phyloP scores from a whole-genome alignment of 257 asterid species.

The Primulina tabacum region DNA sequence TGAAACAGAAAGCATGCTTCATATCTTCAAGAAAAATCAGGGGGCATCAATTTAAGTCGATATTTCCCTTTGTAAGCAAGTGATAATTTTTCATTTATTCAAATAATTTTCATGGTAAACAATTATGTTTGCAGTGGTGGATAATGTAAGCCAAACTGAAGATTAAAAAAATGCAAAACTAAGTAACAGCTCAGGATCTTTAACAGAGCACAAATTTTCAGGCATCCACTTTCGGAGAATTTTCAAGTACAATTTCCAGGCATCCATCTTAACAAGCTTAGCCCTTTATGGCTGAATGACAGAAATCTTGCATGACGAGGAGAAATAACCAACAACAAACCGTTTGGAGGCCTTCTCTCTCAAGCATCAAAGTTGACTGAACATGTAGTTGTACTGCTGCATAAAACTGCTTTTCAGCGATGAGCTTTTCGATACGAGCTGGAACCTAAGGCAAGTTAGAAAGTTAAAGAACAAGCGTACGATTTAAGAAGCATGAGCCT shows the following conservation, averaged over 20 bases:
- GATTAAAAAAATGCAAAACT: not conserved
- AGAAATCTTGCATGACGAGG: conserved; percentile 11
- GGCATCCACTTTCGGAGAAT: too few relatives aligned
- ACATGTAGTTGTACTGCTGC: conserved; percentile 95
- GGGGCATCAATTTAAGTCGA: conserved; percentile 4
- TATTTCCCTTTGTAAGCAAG: conserved; percentile 16
- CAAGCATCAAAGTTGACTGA: conserved; percentile 91
- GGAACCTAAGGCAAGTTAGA: conserved; percentile 65
- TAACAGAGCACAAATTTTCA: too few relatives aligned
- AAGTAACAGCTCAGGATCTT: too few relatives aligned
- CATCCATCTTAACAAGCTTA: too few relatives aligned
- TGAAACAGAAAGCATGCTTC: conserved; percentile 2
- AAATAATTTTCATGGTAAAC: conserved; percentile 16
- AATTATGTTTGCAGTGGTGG: conserved; percentile 2
- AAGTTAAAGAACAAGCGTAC: conserved; percentile 23
- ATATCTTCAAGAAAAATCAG: conserved; percentile 14
- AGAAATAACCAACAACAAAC: conserved; percentile 45
- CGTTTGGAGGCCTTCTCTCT: conserved; percentile 97
- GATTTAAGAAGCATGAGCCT: conserved; percentile 18
- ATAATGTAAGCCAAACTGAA: conserved; percentile 10
- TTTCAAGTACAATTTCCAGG: too few relatives aligned
- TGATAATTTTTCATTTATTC: not conserved
- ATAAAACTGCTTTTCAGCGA: conserved; percentile 86
- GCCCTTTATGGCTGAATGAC: not conserved
- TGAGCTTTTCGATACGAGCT: conserved; percentile 89